Conservation (phyloP, 768 basidiomycete species). For the Leccinum ochraceum region DNA sequence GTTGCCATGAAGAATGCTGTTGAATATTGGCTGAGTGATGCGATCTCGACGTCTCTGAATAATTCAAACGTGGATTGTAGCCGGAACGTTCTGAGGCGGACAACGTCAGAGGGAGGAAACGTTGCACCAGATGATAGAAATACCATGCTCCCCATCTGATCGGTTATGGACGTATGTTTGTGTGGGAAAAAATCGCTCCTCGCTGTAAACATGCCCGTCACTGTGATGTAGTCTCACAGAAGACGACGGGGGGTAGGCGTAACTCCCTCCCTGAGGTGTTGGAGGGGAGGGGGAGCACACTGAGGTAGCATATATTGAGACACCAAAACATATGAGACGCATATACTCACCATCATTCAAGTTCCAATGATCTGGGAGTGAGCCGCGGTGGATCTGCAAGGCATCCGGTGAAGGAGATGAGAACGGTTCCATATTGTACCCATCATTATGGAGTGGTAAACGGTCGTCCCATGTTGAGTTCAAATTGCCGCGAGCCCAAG, state of each 20-base stretch:
- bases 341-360: slow-evolving; percentile 29
- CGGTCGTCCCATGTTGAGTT: neutral
- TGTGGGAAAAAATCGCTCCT: neutral
- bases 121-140: neutral
- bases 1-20: neutral
- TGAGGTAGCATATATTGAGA: slow-evolving; percentile 28
- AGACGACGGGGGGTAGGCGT: slow-evolving; percentile 5
- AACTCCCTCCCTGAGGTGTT: slow-evolving; percentile 21
- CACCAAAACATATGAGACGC: slow-evolving; percentile 5
- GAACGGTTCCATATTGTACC: neutral
- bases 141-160: slow-evolving; percentile 2
- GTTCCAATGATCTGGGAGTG: slow-evolving; percentile 8
- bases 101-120: neutral
- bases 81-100: slow-evolving; percentile 9
- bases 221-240: slow-evolving; percentile 1
- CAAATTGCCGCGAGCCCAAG: neutral
- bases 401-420: slow-evolving; percentile 14
- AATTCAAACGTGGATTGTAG: neutral
- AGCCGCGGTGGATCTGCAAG: slow-evolving; percentile 7
- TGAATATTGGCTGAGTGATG: neutral
- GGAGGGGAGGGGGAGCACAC: slow-evolving; percentile 39
- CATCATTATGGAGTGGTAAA: neutral
- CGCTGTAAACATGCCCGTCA: neutral
- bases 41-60: slow-evolving; percentile 1
- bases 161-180: neutral